Percentiles rank a stretch among this genome's conserved stretches.
Evolutionary conservation across 345 rosid genomes (phyloP).

Genomic region (Litchi chinensis): DNA sequence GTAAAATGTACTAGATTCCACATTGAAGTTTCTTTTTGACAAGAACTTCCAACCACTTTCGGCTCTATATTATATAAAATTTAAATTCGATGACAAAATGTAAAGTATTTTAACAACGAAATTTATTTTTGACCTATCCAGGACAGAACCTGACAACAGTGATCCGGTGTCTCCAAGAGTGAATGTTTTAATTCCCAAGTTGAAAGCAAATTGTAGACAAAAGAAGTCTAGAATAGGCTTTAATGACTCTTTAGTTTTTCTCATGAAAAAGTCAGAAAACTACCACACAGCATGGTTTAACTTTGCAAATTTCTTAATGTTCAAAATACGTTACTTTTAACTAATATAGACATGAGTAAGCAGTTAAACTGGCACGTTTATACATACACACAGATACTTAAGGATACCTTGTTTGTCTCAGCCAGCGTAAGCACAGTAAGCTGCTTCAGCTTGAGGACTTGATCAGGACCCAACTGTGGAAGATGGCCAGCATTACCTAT

Average conservation of each 20-base stretch:
- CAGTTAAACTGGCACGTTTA: neutral
- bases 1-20: neutral
- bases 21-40: neutral
- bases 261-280: neutral
- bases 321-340: neutral
- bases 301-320: neutral
- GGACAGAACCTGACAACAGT: neutral
- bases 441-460: slow-evolving; percentile 87
- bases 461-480: slow-evolving; percentile 72
- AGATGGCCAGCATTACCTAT: slow-evolving; percentile 60
- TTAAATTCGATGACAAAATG: neutral
- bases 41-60: slow-evolving; percentile 2
- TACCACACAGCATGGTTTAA: neutral
- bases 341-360: neutral
- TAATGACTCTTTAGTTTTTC: neutral
- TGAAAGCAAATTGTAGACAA: neutral
- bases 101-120: neutral
- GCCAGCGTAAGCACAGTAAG: slow-evolving; percentile 95
- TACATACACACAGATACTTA: neutral
- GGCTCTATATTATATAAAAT: neutral
- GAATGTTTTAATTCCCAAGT: neutral
- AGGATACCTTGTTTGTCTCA: slow-evolving; percentile 76
- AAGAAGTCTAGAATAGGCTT: neutral
- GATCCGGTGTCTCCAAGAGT: neutral
- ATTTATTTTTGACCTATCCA: neutral